Evolutionary conservation across 805 yeast species (phyloP), one percentile per base, ranked within the genome.

Genomic region (Sugiyamaella mastotermitis): DNA sequence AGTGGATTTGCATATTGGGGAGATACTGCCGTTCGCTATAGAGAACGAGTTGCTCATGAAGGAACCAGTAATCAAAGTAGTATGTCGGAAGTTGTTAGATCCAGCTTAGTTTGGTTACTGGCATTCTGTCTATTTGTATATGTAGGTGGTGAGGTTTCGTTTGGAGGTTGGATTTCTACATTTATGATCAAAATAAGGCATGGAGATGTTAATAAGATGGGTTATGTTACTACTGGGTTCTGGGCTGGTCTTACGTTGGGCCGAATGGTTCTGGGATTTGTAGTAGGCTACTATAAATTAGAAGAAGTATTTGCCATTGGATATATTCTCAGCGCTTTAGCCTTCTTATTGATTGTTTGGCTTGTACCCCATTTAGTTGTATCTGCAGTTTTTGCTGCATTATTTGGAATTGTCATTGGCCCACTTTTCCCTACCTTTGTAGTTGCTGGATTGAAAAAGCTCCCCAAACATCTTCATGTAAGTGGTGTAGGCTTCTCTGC

Each of bases 371-470:
- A 55, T 30, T 51, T 69, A 11, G 55, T 64, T 8, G 72, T 56
- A 2, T 72, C 72, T 21, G 75, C 76, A 3, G 60, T 72, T 1
- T 61, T 65, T 35, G 66, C 60, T 13, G 60, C 78, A 4, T 38
- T 71, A 1, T 64, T 72, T 19, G 90, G 88, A 2, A 53, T 76
- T 2, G 71, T 71, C 48, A 69, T 78, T 26, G 90, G 88, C 0
- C 88, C 88, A 1, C 61, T 76, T 24, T 82, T 78, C 57, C 87
- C 94, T 1, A 78, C 88, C 5, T 74, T 83, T 0, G 76, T 82
- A 35, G 73, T 81, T 10, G 71, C 80, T 7, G 69, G 85, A 1
- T 58, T 82, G 32, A 74, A 76, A 38, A 62, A 76, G 2, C 56
- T 85, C 30, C 94, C 94, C 0, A 58, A 62, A 19, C 68, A 66